Evolutionary conservation across 345 rosid species (phyloP), one percentile per base, ranked within the genome.

Genomic region (Carallia pectinifolia): DNA sequence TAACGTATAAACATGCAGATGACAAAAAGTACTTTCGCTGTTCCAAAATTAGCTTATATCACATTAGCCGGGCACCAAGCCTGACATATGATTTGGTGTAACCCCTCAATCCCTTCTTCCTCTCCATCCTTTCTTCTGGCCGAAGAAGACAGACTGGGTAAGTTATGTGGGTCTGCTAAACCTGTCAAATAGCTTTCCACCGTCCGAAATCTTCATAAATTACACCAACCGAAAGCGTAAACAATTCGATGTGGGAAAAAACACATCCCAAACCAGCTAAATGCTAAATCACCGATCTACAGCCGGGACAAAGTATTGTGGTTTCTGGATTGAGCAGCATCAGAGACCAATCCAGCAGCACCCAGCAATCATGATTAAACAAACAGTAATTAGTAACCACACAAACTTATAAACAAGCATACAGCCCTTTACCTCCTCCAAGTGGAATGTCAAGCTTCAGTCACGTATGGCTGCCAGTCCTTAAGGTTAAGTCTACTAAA

Each of bases 11-110:
- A 77, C 77, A 72, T 75, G 65, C 75, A 74, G 13, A 76, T 65
- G 75, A 62, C 53, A 75, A 40, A 76, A 72, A 39, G 80, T 80
- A 79, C 67, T 68, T 74, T 71, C 77, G 74, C 71, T 62, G 81
- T 62, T 71, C 84, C 72, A 73, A 48, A 70, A 83, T 82, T 83
- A 83, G 79, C 73, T 44, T 76, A 68, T 74, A 77, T 72, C 62
- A 71, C 74, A 80, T 81, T 70, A 85, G 79, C 66, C 50, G 65
- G 71, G 71, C 53, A 67, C 67, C 71, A 7, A 73, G 37, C 82
- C 67, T 70, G 53, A 65, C 29, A 67, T 74, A 75, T 71, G 70
- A 23, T 23, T 23, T 23, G 23, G 23, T 23, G 63, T 78, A 58
- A 83, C 66, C 76, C 73, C 55, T 70, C 30, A 50, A 64, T 62